Percentiles rank a stretch among this genome's conserved stretches.
phyloP scores from a whole-genome alignment of 2,329 filamentous ascomycete genomes.

The Fonsecaea monophora region DNA sequence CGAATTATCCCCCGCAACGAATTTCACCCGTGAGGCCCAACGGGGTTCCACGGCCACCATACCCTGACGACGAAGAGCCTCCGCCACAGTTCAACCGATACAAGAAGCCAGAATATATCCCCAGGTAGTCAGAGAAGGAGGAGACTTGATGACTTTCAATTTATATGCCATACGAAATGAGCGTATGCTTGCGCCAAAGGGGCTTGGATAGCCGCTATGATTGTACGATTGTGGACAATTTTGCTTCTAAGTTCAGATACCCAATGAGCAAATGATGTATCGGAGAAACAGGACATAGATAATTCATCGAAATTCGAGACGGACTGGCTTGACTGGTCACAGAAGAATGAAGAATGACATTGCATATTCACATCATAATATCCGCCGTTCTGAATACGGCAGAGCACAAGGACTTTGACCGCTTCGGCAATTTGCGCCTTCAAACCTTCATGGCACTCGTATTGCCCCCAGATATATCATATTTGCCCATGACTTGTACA shows the following conservation, averaged over 20 bases:
- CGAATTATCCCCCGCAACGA: slow-evolving; percentile 39
- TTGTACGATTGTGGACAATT: slow-evolving; percentile 13
- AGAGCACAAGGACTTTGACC: not conserved
- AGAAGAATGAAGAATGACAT: not conserved
- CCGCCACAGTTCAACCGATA: slow-evolving; percentile 86
- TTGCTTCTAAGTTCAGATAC: slow-evolving; percentile 14
- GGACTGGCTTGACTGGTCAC: not conserved
- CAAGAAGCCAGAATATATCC: slow-evolving; percentile 75
- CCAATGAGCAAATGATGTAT: slow-evolving; percentile 15
- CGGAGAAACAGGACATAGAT: slow-evolving; percentile 2
- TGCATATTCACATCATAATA: not conserved
- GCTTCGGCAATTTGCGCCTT: not conserved
- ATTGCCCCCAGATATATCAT: too few species aligned
- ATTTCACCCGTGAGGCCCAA: slow-evolving; percentile 47
- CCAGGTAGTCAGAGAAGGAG: slow-evolving; percentile 18
- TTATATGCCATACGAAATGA: not conserved
- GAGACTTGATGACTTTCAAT: not conserved
- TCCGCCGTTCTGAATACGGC: not conserved
- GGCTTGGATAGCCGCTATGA: slow-evolving; percentile 6
- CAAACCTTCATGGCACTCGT: not conserved
- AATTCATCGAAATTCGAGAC: not conserved
- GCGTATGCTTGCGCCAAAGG: not conserved
- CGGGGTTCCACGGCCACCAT: slow-evolving; percentile 60
- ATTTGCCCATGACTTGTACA: not conserved
- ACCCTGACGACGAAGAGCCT: slow-evolving; percentile 76